Conservation (phyloP, 1,284 basidiomycete genomes). For the Cutaneotrichosporon dermatis region DNA sequence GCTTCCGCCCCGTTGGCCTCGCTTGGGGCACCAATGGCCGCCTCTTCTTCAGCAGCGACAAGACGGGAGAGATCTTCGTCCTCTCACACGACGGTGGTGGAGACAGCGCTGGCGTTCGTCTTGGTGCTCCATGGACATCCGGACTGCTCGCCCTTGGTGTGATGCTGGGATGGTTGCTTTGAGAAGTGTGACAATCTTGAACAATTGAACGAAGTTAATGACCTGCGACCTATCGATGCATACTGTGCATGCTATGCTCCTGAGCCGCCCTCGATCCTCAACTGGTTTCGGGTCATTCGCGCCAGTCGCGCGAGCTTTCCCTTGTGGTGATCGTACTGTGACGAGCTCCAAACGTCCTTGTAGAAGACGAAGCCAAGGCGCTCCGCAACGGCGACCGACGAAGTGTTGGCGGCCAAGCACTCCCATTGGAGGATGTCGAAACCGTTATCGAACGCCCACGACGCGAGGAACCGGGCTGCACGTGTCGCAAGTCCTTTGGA, state of each 20-base stretch:
- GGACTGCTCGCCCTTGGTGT: not conserved
- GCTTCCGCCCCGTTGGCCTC: conserved; percentile 17
- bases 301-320: not conserved
- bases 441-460: not conserved
- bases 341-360: not conserved
- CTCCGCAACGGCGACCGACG: not conserved
- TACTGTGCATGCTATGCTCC: too few species aligned
- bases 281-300: not conserved
- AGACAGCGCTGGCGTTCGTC: not conserved
- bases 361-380: not conserved
- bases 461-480: not conserved
- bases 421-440: not conserved
- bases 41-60: conserved; percentile 14
- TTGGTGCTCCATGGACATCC: not conserved
- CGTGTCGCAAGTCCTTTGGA: not conserved
- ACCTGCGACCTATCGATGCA: too few species aligned
- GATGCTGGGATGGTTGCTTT: not conserved
- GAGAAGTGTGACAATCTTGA: too few species aligned
- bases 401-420: not conserved
- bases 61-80: conserved; percentile 15
- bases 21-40: conserved; percentile 9
- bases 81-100: not conserved
- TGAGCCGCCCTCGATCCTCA: too few species aligned
- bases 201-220: too few species aligned
- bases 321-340: not conserved